A percentile compares a stretch with the other conserved stretches of the same genome.
Evolutionary conservation across 2,329 filamentous ascomycete species (phyloP).

Genomic region (Fusarium mundagurra): DNA sequence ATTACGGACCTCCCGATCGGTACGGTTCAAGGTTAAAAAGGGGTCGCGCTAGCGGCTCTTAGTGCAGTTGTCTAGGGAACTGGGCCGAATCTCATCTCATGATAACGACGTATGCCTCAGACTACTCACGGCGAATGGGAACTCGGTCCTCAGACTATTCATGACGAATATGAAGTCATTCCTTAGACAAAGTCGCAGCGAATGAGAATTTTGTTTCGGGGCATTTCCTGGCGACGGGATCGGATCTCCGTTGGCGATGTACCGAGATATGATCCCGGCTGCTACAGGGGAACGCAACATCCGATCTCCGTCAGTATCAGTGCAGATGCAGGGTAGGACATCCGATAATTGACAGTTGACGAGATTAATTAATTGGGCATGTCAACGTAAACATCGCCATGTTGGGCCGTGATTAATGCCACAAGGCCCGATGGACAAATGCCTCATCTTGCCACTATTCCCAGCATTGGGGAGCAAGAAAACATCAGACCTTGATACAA

Average conservation of each 20-base stretch:
- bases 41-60: constrained; percentile 4
- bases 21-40: constrained; percentile 2
- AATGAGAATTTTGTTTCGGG: neutral
- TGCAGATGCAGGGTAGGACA: neutral
- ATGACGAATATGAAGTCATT: neutral
- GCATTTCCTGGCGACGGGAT: neutral
- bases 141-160: neutral
- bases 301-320: neutral
- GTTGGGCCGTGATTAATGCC: neutral
- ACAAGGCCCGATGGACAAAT: neutral
- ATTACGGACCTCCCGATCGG: constrained; percentile 24
- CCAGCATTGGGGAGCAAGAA: too few species aligned
- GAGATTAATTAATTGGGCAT: neutral
- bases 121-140: neutral
- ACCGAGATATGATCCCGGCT: constrained; percentile 2
- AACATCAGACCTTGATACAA: too few species aligned
- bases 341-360: neutral
- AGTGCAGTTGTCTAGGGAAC: neutral
- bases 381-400: neutral
- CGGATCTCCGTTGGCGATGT: neutral
- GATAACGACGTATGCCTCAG: neutral
- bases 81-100: constrained; percentile 2
- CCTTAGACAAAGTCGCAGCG: neutral
- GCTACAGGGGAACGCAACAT: neutral
- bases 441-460: neutral